Conservation (phyloP, 345 rosid species). For the Lumnitzera racemosa region DNA sequence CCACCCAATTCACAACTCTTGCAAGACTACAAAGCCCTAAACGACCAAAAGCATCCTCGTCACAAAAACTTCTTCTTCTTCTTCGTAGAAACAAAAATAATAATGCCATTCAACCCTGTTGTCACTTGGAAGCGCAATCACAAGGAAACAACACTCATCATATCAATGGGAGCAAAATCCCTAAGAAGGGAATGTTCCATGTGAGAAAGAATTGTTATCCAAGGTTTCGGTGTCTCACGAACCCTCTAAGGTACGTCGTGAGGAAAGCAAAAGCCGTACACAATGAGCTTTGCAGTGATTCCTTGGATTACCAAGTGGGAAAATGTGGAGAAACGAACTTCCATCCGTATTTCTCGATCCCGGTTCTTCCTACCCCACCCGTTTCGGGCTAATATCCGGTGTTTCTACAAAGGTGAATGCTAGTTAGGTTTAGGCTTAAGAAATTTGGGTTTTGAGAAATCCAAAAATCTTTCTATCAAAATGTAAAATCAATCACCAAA, state of each 20-base stretch:
- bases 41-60: neutral
- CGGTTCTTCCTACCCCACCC: constrained; percentile 24
- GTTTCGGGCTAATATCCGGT: neutral
- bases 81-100: neutral
- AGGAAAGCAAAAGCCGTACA: constrained; percentile 39
- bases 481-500: too few species aligned
- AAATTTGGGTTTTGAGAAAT: too few species aligned
- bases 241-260: constrained; percentile 29
- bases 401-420: neutral
- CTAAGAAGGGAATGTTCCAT: neutral
- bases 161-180: neutral
- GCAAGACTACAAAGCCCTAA: neutral
- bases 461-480: too few species aligned
- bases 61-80: too few species aligned
- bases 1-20: constrained; percentile 1
- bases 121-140: neutral
- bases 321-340: constrained; percentile 8
- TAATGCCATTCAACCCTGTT: neutral
- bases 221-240: constrained; percentile 25
- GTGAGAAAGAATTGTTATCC: constrained; percentile 1
- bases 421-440: neutral
- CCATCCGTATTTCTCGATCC: constrained; percentile 42
- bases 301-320: constrained; percentile 4
- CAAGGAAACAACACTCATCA: neutral
- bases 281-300: constrained; percentile 33